A percentile compares a stretch with the other conserved stretches of the same genome.
Evolutionary conservation across 768 basidiomycete genomes (phyloP).

Genomic region (Lactarius evosmus): DNA sequence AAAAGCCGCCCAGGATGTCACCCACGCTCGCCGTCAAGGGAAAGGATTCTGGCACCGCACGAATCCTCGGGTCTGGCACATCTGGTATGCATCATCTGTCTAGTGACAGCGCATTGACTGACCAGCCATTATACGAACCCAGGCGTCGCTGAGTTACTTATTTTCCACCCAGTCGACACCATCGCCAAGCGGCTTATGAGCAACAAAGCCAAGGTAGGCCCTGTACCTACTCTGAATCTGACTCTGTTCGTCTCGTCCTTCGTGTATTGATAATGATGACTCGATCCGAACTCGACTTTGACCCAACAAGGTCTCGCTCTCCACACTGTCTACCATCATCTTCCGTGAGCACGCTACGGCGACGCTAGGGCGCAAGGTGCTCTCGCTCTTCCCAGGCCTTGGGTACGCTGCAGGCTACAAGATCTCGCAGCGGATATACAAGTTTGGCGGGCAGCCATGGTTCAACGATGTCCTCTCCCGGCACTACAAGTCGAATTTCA

Average conservation of each 20-base stretch:
- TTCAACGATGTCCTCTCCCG: constrained; percentile 88
- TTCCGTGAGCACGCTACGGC: constrained; percentile 83
- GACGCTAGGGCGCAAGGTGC: constrained; percentile 59
- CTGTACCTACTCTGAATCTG: background rate
- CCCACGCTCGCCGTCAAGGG: constrained; percentile 45
- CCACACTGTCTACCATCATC: constrained; percentile 69
- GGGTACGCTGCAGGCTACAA: constrained; percentile 99
- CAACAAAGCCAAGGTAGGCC: constrained; percentile 77
- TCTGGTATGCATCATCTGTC: constrained; percentile 59
- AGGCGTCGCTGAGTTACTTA: constrained; percentile 93
- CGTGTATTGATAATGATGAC: background rate
- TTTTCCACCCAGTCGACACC: constrained; percentile 96
- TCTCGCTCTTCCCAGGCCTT: constrained; percentile 96
- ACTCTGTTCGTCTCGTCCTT: background rate
- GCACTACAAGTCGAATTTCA: constrained; percentile 80
- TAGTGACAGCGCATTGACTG: background rate
- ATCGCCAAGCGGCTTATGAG: constrained; percentile 99
- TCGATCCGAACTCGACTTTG: background rate
- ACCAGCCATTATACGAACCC: background rate
- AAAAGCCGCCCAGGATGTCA: constrained; percentile 41
- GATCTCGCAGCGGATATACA: constrained; percentile 89
- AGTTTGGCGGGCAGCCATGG: constrained; percentile 98
- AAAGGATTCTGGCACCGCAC: constrained; percentile 86
- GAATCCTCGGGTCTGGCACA: constrained; percentile 87
- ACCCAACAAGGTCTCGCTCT: constrained; percentile 53